These are phyloP conservation scores for Hevea brasiliensis DNA, from an alignment of 345 rosid genomes.

Conservation along the genomic window DNA sequence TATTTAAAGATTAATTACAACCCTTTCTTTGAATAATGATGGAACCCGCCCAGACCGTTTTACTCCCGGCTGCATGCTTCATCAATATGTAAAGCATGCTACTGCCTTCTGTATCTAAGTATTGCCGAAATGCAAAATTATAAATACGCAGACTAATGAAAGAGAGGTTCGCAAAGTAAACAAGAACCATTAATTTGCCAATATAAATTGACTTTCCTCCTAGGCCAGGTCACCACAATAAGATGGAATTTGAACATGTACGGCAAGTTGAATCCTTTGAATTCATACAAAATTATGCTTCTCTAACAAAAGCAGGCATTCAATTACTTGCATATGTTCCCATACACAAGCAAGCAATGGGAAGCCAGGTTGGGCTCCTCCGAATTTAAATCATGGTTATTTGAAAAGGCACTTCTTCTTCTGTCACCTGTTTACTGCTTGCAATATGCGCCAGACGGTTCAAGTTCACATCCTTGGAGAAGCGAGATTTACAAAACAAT, in stretches of 20 bases:
- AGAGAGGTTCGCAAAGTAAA: background rate
- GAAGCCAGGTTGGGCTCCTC: conserved; percentile 42
- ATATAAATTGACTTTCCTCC: conserved; percentile 91
- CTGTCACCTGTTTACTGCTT: conserved; percentile 26
- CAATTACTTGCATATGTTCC: background rate
- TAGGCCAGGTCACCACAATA: conserved; percentile 81
- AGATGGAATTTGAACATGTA: conserved; percentile 87
- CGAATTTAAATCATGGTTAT: conserved; percentile 36
- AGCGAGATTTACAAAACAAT: conserved; percentile 5
- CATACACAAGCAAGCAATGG: conserved; percentile 18
- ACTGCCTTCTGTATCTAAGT: conserved; percentile 90
- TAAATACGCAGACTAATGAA: conserved; percentile 1
- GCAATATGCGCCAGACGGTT: conserved; percentile 10
- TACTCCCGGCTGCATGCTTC: too few relatives aligned
- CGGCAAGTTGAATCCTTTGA: conserved; percentile 85
- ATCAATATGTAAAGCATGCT: conserved; percentile 82
- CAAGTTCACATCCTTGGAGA: conserved; percentile 25
- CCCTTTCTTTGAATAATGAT: too few relatives aligned
- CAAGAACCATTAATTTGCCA: conserved; percentile 36
- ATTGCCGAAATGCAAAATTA: conserved; percentile 15
- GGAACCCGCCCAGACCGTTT: too few relatives aligned
- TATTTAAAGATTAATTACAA: too few relatives aligned
- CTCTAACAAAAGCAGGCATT: background rate
- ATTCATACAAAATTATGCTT: conserved; percentile 20
- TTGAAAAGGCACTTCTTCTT: conserved; percentile 45